These are phyloP conservation scores for Penicillium cinerascens DNA, from an alignment of 495 filamentous ascomycete species.

Conservation along the genomic window DNA sequence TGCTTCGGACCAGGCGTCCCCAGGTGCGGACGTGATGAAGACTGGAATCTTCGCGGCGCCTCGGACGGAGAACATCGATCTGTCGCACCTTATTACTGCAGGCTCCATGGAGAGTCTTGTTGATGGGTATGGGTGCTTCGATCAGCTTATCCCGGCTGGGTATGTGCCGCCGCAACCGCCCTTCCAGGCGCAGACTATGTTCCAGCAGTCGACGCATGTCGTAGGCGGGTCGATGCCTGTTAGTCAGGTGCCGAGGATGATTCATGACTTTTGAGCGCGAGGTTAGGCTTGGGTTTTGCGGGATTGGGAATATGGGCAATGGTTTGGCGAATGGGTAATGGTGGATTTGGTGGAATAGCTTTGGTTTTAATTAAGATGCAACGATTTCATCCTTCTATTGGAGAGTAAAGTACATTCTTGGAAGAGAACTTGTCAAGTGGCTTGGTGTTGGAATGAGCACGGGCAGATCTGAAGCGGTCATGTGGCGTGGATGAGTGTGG, in stretches of 20 bases:
- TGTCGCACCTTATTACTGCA: slow-evolving; percentile 17
- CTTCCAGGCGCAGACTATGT: slow-evolving; percentile 12
- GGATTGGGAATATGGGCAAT: neutral
- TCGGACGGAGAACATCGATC: slow-evolving; percentile 16
- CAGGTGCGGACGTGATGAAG: slow-evolving; percentile 6
- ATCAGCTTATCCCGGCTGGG: slow-evolving; percentile 21
- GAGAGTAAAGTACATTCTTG: neutral
- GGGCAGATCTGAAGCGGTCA: too few relatives aligned
- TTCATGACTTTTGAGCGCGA: slow-evolving; percentile 22
- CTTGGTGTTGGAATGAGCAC: too few relatives aligned
- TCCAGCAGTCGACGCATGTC: slow-evolving; percentile 17
- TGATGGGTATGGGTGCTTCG: slow-evolving; percentile 23
- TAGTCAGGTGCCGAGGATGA: slow-evolving; percentile 23
- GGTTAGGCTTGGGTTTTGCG: neutral
- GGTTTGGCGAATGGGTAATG: neutral
- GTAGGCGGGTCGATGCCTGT: slow-evolving; percentile 28
- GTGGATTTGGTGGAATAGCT: neutral
- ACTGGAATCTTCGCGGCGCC: slow-evolving; percentile 12
- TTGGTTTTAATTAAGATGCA: neutral
- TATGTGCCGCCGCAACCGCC: slow-evolving; percentile 13
- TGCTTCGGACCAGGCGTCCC: slow-evolving; percentile 11
- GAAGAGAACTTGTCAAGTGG: too few relatives aligned
- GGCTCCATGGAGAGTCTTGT: slow-evolving; percentile 21
- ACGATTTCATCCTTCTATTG: neutral
- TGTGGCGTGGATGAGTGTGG: too few relatives aligned